These are phyloP conservation scores for Plasmopara muralis DNA, from an alignment of 352 stramenopile genomes.

Conservation along the genomic window DNA sequence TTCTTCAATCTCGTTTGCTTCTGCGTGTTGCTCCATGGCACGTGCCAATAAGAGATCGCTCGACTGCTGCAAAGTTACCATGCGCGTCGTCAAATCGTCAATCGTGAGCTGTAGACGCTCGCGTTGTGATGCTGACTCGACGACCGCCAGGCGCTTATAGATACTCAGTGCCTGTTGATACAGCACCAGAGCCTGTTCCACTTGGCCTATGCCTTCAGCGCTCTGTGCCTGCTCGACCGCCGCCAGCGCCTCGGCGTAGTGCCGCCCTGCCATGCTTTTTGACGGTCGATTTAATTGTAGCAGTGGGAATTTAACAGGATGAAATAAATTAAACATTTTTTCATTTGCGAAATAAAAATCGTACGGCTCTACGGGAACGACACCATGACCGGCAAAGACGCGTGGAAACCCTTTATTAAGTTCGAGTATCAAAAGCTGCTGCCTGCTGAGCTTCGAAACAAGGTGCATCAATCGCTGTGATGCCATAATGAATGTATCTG, in stretches of 20 bases:
- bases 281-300: neutral
- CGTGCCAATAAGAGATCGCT: slow-evolving; percentile 25
- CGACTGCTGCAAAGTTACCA: slow-evolving; percentile 34
- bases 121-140: slow-evolving; percentile 70
- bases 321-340: neutral
- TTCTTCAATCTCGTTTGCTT: slow-evolving; percentile 23
- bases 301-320: neutral
- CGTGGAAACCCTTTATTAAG: slow-evolving; percentile 79
- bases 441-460: slow-evolving; percentile 57
- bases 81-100: slow-evolving; percentile 38
- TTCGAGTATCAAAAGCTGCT: slow-evolving; percentile 73
- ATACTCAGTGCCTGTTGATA: slow-evolving; percentile 56
- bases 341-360: no score
- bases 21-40: slow-evolving; percentile 34
- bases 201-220: slow-evolving; percentile 26
- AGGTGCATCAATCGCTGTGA: slow-evolving; percentile 15
- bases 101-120: slow-evolving; percentile 50
- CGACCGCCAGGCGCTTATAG: slow-evolving; percentile 55
- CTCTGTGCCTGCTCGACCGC: slow-evolving; percentile 40
- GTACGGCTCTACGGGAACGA: neutral
- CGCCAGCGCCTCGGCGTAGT: slow-evolving; percentile 64
- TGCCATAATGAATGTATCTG: neutral
- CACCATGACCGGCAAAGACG: slow-evolving; percentile 55
- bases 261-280: slow-evolving; percentile 35
- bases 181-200: slow-evolving; percentile 26